Evolutionary conservation across 169 alveolate species (phyloP).

Genomic region (Plasmodium ovale): DNA sequence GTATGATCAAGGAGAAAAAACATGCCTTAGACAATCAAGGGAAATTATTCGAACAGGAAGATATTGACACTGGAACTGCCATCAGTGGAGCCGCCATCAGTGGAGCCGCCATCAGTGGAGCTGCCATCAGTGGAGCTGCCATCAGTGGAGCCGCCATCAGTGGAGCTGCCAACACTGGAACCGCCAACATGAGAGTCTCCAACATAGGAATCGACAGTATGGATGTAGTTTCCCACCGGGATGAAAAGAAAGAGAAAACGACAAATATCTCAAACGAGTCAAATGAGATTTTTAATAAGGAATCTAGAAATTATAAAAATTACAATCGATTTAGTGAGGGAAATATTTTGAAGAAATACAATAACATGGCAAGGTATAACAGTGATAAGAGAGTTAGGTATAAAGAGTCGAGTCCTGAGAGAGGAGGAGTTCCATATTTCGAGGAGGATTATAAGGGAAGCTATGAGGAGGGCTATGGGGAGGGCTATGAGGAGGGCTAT

Average conservation of each 20-base stretch:
- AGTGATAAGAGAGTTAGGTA: conserved; percentile 34
- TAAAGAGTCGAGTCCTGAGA: background rate
- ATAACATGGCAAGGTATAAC: conserved; percentile 15
- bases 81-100: too few species aligned
- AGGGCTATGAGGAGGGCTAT: background rate
- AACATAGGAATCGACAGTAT: too few species aligned
- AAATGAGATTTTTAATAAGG: background rate
- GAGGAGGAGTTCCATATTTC: background rate
- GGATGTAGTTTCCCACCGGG: too few species aligned
- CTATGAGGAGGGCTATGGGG: background rate
- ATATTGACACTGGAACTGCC: background rate
- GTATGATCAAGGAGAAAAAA: conserved; percentile 34
- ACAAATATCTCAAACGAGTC: background rate
- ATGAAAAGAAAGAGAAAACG: background rate
- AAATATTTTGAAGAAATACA: background rate
- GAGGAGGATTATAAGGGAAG: background rate
- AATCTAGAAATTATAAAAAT: background rate
- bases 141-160: background rate
- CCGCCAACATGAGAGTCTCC: too few species aligned
- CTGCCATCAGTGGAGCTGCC: too few species aligned
- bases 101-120: background rate
- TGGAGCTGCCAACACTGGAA: background rate
- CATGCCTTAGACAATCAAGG: background rate
- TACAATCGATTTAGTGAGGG: conserved; percentile 64
- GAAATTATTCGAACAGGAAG: background rate